Percentiles rank a stretch among this genome's conserved stretches.
phyloP scores from a whole-genome alignment of 1,139 yeast genomes.

The Yamadazyma buinensis region DNA sequence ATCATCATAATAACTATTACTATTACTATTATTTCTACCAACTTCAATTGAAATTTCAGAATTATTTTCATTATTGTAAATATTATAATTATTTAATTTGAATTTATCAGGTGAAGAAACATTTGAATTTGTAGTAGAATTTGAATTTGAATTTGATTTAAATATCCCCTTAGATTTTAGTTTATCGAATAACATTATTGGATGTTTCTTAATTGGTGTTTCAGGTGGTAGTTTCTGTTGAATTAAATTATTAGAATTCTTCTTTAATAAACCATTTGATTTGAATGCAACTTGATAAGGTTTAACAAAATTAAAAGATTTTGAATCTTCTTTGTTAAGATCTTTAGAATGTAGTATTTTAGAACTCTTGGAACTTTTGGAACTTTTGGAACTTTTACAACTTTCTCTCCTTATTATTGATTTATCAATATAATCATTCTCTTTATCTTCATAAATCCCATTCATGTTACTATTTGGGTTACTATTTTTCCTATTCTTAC shows the following conservation, averaged over 20 bases:
- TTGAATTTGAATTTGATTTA: not conserved
- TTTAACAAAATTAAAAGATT: conserved; percentile 65
- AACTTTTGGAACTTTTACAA: not conserved
- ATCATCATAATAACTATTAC: conserved; percentile 24
- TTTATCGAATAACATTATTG: conserved; percentile 35
- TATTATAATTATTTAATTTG: conserved; percentile 1
- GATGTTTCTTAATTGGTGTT: conserved; percentile 72
- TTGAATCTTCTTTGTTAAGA: not conserved
- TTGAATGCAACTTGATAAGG: conserved; percentile 85
- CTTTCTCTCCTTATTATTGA: too few species aligned
- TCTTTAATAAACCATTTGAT: conserved; percentile 71
- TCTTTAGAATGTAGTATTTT: not conserved
- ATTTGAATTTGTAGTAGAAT: not conserved
- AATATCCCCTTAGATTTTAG: conserved; percentile 10
- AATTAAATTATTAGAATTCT: conserved; percentile 39
- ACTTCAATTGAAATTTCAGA: conserved; percentile 34
- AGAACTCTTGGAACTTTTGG: not conserved
- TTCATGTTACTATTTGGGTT: not conserved
- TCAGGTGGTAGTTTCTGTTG: conserved; percentile 55
- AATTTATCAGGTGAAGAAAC: not conserved
- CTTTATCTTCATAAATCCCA: not conserved
- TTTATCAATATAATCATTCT: too few species aligned
- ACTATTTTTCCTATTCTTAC: conserved; percentile 26
- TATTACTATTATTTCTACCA: conserved; percentile 32
- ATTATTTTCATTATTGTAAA: conserved; percentile 13